Conservation (phyloP, 345 rosid genomes). For the Citropsis articulata region DNA sequence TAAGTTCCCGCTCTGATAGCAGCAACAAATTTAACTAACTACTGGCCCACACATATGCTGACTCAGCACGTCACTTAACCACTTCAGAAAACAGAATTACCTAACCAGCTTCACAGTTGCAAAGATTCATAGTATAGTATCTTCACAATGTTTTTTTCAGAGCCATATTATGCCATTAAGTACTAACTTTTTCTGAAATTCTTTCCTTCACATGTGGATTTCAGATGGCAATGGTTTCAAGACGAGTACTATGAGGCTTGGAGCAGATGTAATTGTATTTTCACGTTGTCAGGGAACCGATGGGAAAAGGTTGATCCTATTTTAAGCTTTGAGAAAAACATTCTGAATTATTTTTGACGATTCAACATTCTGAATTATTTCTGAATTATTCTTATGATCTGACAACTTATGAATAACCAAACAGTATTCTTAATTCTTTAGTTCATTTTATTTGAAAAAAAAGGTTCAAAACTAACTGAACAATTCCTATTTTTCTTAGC, state of each 20-base stretch:
- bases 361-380: not conserved
- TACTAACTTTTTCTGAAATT: not conserved
- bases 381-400: not conserved
- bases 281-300: conserved; percentile 44
- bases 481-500: conserved; percentile 24
- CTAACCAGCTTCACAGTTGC: no score
- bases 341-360: not conserved
- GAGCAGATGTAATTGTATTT: conserved; percentile 85
- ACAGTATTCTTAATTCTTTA: no score
- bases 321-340: not conserved
- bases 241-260: conserved; percentile 87
- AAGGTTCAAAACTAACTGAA: conserved; percentile 3
- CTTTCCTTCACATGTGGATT: not conserved
- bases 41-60: no score
- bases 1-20: no score
- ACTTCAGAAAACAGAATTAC: no score
- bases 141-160: not conserved
- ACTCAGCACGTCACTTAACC: no score
- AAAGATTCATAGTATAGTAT: not conserved
- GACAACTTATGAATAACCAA: not conserved
- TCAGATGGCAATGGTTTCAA: conserved; percentile 89
- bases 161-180: not conserved
- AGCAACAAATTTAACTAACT: no score
- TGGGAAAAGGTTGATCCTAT: conserved; percentile 37
- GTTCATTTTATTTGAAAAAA: not conserved